Base-by-base conservation (phyloP, 441 rosid genomes). In the Gossypium aridum region DNA sequence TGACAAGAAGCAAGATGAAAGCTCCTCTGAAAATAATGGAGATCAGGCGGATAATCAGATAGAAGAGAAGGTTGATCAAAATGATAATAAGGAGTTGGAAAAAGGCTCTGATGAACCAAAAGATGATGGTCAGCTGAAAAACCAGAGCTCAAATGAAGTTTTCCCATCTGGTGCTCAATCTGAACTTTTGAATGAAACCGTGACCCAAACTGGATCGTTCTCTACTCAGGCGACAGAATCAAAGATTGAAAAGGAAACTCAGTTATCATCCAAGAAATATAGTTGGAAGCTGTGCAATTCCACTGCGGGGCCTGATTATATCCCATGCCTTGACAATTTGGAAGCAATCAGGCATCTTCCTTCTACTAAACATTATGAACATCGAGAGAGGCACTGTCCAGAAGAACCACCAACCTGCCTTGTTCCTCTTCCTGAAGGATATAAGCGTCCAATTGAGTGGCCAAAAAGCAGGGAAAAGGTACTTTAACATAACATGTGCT, bases 351-450 rank as follows among this genome's bases (percentile, higher is more conserved):
- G 62, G 87, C 87, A 77, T 77, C 98, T 95, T 49, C 80, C 49
- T 55, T 73, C 85, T 71, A 95, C 98, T 54, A 95, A 88, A 82
- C 98, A 95, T 82, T 95, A 95, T 66, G 96, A 95, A 78, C 99
- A 93, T 81, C 87, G 99, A 69, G 99, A 93, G 88, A 88, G 99
- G 84, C 99, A 93, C 81, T 93, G 99, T 71, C 98, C 97, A 6
- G 88, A 85, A 64, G 82, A 81, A 66, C 90, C 96, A 55, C 96
- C 97, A 17, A 91, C 95, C 69, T 95, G 99, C 76, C 92, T 95
- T 28, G 98, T 91, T 73, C 79, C 93, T 78, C 84, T 89, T 79
- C 99, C 98, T 70, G 89, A 90, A 80, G 97, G 95, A 78, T 95
- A 95, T 77, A 89, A 39, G 80, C 88, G 75, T 14, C 80, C 96